These are phyloP conservation scores for Starmera stellimalicola DNA, from an alignment of 1,139 yeast species.

Conservation along the genomic window DNA sequence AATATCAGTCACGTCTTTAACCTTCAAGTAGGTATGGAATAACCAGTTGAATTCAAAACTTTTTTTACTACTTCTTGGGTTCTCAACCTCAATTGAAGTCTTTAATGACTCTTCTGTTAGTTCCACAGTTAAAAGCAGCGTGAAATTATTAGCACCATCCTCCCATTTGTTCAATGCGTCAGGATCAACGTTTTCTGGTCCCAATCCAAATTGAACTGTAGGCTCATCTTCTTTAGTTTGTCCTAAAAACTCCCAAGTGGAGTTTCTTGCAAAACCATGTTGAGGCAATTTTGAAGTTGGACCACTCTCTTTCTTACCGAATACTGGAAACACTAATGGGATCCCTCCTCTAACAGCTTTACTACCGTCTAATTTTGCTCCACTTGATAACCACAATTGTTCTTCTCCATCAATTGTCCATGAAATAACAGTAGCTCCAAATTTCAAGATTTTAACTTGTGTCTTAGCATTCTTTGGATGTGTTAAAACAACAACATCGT, in stretches of 20 bases:
- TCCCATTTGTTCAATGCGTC: conserved; percentile 51
- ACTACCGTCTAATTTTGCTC: conserved; percentile 80
- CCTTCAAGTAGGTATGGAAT: conserved; percentile 82
- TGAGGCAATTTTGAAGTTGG: conserved; percentile 61
- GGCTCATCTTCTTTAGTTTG: conserved; percentile 53
- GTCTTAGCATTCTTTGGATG: conserved; percentile 46
- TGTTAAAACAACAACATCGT: conserved; percentile 50
- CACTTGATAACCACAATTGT: conserved; percentile 62
- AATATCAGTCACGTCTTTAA: conserved; percentile 69
- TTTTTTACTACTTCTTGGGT: conserved; percentile 40
- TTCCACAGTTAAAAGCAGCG: conserved; percentile 61
- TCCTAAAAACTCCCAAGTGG: conserved; percentile 89
- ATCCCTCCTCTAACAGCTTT: conserved; percentile 96
- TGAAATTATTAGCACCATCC: conserved; percentile 46
- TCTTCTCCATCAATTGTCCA: conserved; percentile 71
- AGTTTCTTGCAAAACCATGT: conserved; percentile 91
- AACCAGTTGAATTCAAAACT: conserved; percentile 85
- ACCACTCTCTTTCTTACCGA: conserved; percentile 60
- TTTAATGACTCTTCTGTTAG: conserved; percentile 44
- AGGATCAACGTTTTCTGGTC: conserved; percentile 67
- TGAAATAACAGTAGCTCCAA: conserved; percentile 82
- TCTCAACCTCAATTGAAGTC: conserved; percentile 67
- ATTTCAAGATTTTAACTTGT: conserved; percentile 57
- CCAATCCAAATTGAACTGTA: conserved; percentile 80
- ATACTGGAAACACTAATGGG: conserved; percentile 91